Conservation (phyloP, 1,284 basidiomycete genomes). For the Heterobasidion annosum region DNA sequence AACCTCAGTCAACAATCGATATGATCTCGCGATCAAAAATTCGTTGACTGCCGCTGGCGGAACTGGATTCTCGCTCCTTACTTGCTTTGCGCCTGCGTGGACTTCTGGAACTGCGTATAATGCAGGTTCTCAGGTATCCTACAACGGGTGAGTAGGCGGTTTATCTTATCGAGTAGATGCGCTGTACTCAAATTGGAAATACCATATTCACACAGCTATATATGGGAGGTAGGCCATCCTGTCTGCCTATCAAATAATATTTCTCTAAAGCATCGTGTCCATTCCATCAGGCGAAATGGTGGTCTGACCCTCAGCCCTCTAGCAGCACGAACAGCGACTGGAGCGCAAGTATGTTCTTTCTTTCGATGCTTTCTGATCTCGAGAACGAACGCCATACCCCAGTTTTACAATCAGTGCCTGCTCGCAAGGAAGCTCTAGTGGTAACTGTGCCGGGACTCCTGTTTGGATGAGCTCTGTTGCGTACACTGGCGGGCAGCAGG, state of each 20-base stretch:
- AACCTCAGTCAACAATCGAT: slow-evolving; percentile 44
- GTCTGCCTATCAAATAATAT: background rate
- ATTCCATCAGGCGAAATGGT: slow-evolving; percentile 46
- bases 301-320: slow-evolving; percentile 37
- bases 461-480: slow-evolving; percentile 37
- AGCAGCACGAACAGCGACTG: slow-evolving; percentile 47
- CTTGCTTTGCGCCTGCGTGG: slow-evolving; percentile 48
- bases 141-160: slow-evolving; percentile 33
- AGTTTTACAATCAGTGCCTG: slow-evolving; percentile 13
- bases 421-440: slow-evolving; percentile 17
- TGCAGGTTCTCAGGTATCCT: slow-evolving; percentile 44
- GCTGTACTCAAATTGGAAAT: background rate
- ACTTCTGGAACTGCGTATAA: slow-evolving; percentile 40
- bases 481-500: slow-evolving; percentile 42
- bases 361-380: background rate
- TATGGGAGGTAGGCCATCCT: slow-evolving; percentile 45
- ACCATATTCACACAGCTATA: slow-evolving; percentile 31
- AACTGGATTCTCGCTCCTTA: slow-evolving; percentile 56
- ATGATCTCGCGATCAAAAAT: slow-evolving; percentile 53
- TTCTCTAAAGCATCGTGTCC: too few species aligned
- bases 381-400: too few species aligned
- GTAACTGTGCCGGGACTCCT: slow-evolving; percentile 35
- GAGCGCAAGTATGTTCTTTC: slow-evolving; percentile 40
- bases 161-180: background rate
- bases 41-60: slow-evolving; percentile 51